Evolutionary conservation across 768 basidiomycete species (phyloP), one percentile per base, ranked within the genome.

Genomic region (Holtermannia corniformis): DNA sequence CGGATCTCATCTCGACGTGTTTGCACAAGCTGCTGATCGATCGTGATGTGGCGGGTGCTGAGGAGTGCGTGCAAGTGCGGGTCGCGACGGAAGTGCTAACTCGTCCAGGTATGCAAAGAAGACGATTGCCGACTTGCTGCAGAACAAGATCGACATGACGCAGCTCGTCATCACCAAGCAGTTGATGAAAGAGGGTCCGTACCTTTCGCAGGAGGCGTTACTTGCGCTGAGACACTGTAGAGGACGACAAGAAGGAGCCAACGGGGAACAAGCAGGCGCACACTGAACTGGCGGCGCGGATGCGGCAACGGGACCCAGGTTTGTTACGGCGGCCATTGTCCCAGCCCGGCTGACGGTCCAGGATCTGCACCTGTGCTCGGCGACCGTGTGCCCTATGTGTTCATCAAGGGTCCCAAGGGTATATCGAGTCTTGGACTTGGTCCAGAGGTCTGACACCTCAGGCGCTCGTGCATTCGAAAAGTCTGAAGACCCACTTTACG

Each of bases 161-260:
- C 95, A 97, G 68, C 79, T 99, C 20, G 95, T 99, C 67, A 99
- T 99, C 63, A 97, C 95, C 13, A 99, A 99, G 67, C 95, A 93
- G 0, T 78, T 97, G 16, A 78, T 93, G 0, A 99, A 97, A 75
- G 77, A 81, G 32, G 83, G 86, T 85, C 58, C 52, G 79, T 66
- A 21, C 41, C 25, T 28, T 45, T 19, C 45, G 20, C 20, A 3
- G 19, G 44, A 26, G 11, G 4, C 19, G 5, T n/a, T 16, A 20
- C 12, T 19, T 0, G 16, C 20, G 10, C 22, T 49, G 10, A 41
- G 47, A 3, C n/a, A 5, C 4, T 21, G 3, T 47, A 86, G 95
- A 96, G 65, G 97, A 99, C 65, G 80, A 83, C 47, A 90, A 80
- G 5, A 58, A 58, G 41, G 32, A 37, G 32, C 32, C 32, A 37